Evolutionary conservation across 352 stramenopile species (phyloP), one percentile per base, ranked within the genome.

Genomic region (Plasmopara halstedii): DNA sequence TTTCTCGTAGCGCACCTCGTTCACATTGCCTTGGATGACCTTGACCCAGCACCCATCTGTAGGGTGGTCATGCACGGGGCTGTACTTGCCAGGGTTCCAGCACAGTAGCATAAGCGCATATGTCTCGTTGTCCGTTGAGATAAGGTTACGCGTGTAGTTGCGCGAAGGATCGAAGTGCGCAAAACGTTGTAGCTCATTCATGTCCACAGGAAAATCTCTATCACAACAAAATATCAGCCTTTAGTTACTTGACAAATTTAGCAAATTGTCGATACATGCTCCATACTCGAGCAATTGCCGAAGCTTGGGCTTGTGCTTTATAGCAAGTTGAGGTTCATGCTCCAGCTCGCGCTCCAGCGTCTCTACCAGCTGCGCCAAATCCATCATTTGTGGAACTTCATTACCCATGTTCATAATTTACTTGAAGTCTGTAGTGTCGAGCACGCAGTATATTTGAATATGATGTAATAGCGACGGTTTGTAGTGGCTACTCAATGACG

Each of bases 41-140:
- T 90, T 83, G 50, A 96, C 70, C 85, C 85, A 96, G 65, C 90
- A 97, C 23, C 88, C 90, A 57, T 97, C 85, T 37, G 75, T 88
- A 33, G 84, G 89, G 65, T 97, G 90, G 64, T 97, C 86, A 64
- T 97, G 90, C 58, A 97, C 94, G 0, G 84, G 85, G 25, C 85
- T 87, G 59, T 86, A 87, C 67, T 86, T 85, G 45, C 70, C 74
- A 20, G 79, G 70, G 62, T 94, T 97, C 92, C 92, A 98, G 69
- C 91, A 97, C 20, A 98, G 47, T 27, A 98, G 53, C 53, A 98
- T 80, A 34, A 97, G 76, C n/a, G 91, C 93, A 57, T 95, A 98
- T 9, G 72, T 90, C 67, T 92, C 64, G 56, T 93, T 62, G 58
- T 98, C 88, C 3, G 88, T 97, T 8, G 87, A 82, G 44, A 98